Conservation (phyloP, 495 filamentous ascomycete species). For the Hypoxylon trugodes region DNA sequence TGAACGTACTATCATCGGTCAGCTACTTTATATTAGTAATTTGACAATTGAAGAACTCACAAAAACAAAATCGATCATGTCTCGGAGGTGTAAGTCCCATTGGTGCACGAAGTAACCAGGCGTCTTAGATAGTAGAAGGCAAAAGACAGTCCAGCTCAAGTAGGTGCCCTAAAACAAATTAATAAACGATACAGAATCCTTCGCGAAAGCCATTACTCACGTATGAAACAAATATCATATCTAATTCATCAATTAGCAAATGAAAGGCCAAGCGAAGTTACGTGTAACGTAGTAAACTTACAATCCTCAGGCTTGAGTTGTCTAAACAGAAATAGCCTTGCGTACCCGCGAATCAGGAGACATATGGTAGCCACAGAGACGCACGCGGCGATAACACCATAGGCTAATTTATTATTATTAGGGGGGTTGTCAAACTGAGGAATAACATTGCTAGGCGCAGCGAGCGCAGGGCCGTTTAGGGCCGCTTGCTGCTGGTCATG, state of each 20-base stretch:
- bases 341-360: slow-evolving; percentile 33
- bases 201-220: slow-evolving; percentile 2
- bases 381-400: slow-evolving; percentile 27
- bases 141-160: slow-evolving; percentile 24
- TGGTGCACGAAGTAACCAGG: slow-evolving; percentile 46
- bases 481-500: slow-evolving; percentile 24
- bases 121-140: slow-evolving; percentile 14
- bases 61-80: slow-evolving; percentile 22
- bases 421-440: slow-evolving; percentile 39
- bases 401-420: slow-evolving; percentile 40
- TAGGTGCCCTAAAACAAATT: slow-evolving; percentile 23
- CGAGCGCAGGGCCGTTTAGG: slow-evolving; percentile 39
- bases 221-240: slow-evolving; percentile 32
- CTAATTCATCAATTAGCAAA: slow-evolving; percentile 16
- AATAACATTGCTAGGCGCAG: slow-evolving; percentile 32
- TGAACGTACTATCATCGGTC: slow-evolving; percentile 21
- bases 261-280: neutral
- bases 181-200: neutral
- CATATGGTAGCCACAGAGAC: slow-evolving; percentile 23
- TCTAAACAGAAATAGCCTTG: slow-evolving; percentile 28
- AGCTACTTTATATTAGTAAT: neutral
- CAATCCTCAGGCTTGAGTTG: slow-evolving; percentile 36
- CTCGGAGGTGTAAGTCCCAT: slow-evolving; percentile 37
- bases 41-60: slow-evolving; percentile 15
- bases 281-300: neutral